Percentiles rank a stretch among this genome's conserved stretches.
phyloP scores from a whole-genome alignment of 768 basidiomycete species.

The Serendipita vermifera region DNA sequence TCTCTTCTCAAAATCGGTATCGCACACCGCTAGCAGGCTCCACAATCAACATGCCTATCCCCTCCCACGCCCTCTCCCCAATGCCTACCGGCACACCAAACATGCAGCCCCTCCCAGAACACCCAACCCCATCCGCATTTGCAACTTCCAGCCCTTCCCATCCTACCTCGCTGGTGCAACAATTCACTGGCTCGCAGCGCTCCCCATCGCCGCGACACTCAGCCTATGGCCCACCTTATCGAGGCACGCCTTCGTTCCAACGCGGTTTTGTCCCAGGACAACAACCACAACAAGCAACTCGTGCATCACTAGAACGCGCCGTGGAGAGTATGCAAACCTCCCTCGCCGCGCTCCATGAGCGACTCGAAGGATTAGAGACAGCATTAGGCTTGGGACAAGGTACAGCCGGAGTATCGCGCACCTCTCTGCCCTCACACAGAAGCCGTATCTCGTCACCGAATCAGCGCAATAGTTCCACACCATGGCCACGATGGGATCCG shows the following conservation, averaged over 20 bases:
- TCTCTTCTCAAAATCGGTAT: conserved; percentile 56
- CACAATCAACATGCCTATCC: not conserved
- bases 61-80: not conserved
- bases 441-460: conserved; percentile 1
- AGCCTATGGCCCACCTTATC: conserved; percentile 1
- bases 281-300: not conserved
- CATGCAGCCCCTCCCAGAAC: conserved; percentile 1
- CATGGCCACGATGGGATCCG: conserved; percentile 42
- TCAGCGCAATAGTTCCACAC: not conserved
- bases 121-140: not conserved
- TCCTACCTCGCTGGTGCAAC: conserved; percentile 9
- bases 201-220: conserved; percentile 1
- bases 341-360: conserved; percentile 67
- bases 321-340: conserved; percentile 72
- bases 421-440: not conserved
- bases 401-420: not conserved
- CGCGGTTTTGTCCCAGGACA: not conserved
- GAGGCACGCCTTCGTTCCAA: not conserved
- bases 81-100: not conserved
- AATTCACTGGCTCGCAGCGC: not conserved
- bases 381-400: conserved; percentile 13
- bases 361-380: conserved; percentile 44
- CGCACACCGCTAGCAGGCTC: conserved; percentile 63
- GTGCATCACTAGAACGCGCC: conserved; percentile 51
- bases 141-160: conserved; percentile 6